A percentile compares a stretch with the other conserved stretches of the same genome.
Conservation (phyloP, 148 eudicot genomes). For the Nyssa sinensis region DNA sequence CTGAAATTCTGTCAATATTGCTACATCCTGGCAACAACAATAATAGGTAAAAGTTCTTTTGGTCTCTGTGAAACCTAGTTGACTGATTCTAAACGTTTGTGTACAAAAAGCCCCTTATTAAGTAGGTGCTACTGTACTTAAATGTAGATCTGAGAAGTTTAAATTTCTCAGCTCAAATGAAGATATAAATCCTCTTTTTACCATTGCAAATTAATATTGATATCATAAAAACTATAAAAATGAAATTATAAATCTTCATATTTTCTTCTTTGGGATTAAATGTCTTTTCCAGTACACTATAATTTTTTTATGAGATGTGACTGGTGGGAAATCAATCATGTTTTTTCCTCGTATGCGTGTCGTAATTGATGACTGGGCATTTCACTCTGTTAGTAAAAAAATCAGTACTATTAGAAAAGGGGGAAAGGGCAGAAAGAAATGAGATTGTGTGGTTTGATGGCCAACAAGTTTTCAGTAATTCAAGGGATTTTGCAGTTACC, state of each 20-base stretch:
- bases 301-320: not conserved
- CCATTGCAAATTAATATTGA: not conserved
- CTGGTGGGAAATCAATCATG: too few relatives aligned
- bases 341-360: conserved; percentile 15
- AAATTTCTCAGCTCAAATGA: conserved; percentile 22
- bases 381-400: not conserved
- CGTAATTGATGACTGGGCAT: conserved; percentile 11
- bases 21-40: conserved; percentile 37
- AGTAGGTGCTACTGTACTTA: conserved; percentile 17
- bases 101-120: conserved; percentile 20
- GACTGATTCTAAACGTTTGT: not conserved
- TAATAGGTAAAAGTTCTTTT: conserved; percentile 32
- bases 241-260: not conserved
- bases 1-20: conserved; percentile 62
- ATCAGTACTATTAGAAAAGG: not conserved
- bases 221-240: conserved; percentile 7
- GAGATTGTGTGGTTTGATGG: conserved; percentile 22
- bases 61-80: not conserved
- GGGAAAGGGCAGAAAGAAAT: conserved; percentile 14
- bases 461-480: conserved; percentile 25
- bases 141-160: conserved; percentile 27
- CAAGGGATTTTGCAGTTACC: too few relatives aligned
- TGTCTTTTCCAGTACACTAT: not conserved
- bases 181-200: conserved; percentile 19
- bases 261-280: conserved; percentile 6